phyloP scores from a whole-genome alignment of 2,329 filamentous ascomycete species.

The Talaromyces sp. region DNA sequence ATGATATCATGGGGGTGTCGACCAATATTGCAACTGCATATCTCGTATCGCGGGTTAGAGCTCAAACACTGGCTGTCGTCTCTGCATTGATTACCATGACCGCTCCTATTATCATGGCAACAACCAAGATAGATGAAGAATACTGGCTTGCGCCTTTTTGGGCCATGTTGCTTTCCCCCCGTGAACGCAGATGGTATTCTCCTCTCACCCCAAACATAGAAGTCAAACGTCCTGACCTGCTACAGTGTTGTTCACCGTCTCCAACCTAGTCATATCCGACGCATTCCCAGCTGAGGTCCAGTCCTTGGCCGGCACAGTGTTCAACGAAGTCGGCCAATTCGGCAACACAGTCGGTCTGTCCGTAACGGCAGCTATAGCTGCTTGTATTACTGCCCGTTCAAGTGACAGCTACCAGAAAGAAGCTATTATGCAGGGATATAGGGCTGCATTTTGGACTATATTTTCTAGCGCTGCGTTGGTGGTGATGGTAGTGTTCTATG shows the following conservation, averaged over 20 bases:
- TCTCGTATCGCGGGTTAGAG: constrained; percentile 46
- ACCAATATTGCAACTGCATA: constrained; percentile 49
- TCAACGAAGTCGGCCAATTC: constrained; percentile 59
- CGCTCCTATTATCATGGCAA: constrained; percentile 48
- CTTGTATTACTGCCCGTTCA: constrained; percentile 35
- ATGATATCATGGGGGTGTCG: constrained; percentile 36
- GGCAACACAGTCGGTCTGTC: constrained; percentile 55
- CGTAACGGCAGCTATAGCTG: constrained; percentile 49
- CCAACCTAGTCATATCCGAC: constrained; percentile 54
- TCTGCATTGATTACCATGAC: constrained; percentile 35
- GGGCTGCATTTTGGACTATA: neutral
- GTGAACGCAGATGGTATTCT: neutral
- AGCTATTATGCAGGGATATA: neutral
- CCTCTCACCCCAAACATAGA: neutral
- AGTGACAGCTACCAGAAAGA: neutral
- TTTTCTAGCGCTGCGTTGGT: neutral
- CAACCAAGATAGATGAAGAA: constrained; percentile 46
- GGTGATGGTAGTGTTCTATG: neutral
- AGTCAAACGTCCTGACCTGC: neutral
- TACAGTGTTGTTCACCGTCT: constrained; percentile 53
- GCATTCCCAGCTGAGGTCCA: constrained; percentile 57
- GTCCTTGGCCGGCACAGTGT: constrained; percentile 60
- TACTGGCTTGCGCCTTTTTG: constrained; percentile 51
- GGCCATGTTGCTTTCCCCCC: constrained; percentile 46
- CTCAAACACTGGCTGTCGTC: constrained; percentile 43